Evolutionary conservation across 345 rosid species (phyloP).

Genomic region (Rubroshorea leprosula): DNA sequence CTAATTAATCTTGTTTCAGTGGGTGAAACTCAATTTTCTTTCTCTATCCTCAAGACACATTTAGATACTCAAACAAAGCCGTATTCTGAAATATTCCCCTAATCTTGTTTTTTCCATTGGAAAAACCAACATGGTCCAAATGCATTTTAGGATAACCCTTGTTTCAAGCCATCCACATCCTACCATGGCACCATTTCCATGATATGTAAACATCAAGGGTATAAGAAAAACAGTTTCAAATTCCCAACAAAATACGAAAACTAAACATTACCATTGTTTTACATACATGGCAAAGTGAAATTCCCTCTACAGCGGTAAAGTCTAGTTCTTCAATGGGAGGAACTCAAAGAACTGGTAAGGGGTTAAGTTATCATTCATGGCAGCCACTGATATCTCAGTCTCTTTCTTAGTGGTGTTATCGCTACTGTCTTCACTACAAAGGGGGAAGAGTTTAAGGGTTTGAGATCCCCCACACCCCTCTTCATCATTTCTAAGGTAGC

Average conservation of each 20-base stretch:
- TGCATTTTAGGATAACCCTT: slow-evolving; percentile 31
- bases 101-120: slow-evolving; percentile 17
- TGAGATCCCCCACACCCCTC: slow-evolving; percentile 28
- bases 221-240: slow-evolving; percentile 13
- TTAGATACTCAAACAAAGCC: slow-evolving; percentile 10
- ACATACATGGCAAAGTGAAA: slow-evolving; percentile 18
- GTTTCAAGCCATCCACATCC: slow-evolving; percentile 11
- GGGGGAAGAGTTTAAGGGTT: slow-evolving; percentile 58
- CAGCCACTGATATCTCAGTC: slow-evolving; percentile 17
- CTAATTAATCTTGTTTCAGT: slow-evolving; percentile 16
- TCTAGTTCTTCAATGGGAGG: slow-evolving; percentile 53
- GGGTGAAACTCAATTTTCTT: slow-evolving; percentile 10
- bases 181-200: slow-evolving; percentile 21
- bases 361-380: slow-evolving; percentile 24
- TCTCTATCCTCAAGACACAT: neutral
- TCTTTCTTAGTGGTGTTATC: slow-evolving; percentile 23
- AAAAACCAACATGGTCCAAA: slow-evolving; percentile 32
- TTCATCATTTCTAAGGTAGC: slow-evolving; percentile 7
- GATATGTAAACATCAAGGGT: slow-evolving; percentile 27
- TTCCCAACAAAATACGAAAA: slow-evolving; percentile 30
- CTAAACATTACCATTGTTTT: slow-evolving; percentile 14
- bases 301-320: neutral
- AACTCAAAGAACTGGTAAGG: slow-evolving; percentile 57
- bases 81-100: slow-evolving; percentile 9
- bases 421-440: slow-evolving; percentile 21